A percentile compares a stretch with the other conserved stretches of the same genome.
phyloP scores from a whole-genome alignment of 805 yeast species.

The Yarrowia deformans region DNA sequence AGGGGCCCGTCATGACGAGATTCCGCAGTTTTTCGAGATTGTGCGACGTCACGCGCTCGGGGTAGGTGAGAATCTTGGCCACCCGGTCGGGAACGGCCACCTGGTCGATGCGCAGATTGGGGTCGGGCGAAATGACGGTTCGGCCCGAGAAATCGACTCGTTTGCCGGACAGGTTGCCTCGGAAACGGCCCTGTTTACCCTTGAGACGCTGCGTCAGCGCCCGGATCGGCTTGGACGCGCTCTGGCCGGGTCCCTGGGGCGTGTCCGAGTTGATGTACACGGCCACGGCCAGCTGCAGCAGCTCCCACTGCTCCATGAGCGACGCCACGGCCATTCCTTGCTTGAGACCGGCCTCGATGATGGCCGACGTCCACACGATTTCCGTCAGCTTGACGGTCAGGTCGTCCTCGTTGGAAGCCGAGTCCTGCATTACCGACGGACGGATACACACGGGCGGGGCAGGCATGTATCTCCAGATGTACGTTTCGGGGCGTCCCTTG shows the following conservation, averaged over 20 bases:
- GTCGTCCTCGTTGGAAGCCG: conserved; percentile 96
- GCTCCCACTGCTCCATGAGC: conserved; percentile 99
- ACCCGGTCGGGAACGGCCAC: conserved; percentile 98
- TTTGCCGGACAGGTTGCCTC: conserved; percentile 97
- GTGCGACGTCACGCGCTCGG: conserved; percentile 91
- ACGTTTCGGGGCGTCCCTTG: conserved; percentile 93
- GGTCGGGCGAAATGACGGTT: conserved; percentile 98
- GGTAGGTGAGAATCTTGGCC: conserved; percentile 93
- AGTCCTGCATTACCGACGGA: conserved; percentile 95
- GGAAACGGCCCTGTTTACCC: conserved; percentile 98
- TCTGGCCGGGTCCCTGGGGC: conserved; percentile 62
- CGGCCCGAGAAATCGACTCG: conserved; percentile 98
- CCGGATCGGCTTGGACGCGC: conserved; percentile 75
- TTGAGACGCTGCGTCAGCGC: conserved; percentile 97
- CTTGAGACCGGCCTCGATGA: conserved; percentile 92
- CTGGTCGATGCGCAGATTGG: conserved; percentile 91
- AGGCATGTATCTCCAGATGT: conserved; percentile 95
- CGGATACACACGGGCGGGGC: conserved; percentile 99
- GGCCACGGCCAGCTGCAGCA: conserved; percentile 91
- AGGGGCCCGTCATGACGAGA: conserved; percentile 83
- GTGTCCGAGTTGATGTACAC: conserved; percentile 97
- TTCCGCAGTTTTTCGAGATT: conserved; percentile 78
- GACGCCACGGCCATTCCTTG: conserved; percentile 93
- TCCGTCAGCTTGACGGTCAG: conserved; percentile 94
- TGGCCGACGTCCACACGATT: conserved; percentile 94